A percentile compares a stretch with the other conserved stretches of the same genome.
These are phyloP conservation scores for Hyphodiscus hymeniophilus DNA, from an alignment of 495 filamentous ascomycete genomes.

Conservation along the genomic window DNA sequence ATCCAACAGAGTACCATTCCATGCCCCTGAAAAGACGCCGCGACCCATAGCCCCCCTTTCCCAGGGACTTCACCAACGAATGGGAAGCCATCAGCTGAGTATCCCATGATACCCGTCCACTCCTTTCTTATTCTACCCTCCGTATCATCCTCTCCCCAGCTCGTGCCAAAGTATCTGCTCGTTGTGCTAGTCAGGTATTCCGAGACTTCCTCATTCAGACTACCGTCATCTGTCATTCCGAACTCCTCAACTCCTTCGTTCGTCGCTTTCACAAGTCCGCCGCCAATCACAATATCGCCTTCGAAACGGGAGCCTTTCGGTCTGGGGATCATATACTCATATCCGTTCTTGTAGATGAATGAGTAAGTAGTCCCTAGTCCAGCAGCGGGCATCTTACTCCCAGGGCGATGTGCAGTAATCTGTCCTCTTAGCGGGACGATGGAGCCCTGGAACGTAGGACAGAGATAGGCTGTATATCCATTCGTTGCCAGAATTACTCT, in stretches of 20 bases:
- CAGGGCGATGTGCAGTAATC: conserved; percentile 53
- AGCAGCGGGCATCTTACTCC: conserved; percentile 30
- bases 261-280: conserved; percentile 45
- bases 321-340: conserved; percentile 60
- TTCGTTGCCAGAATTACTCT: conserved; percentile 65
- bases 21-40: conserved; percentile 47
- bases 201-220: conserved; percentile 43
- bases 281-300: conserved; percentile 64
- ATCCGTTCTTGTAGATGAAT: conserved; percentile 50
- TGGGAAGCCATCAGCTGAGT: conserved; percentile 43
- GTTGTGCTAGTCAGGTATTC: conserved; percentile 39
- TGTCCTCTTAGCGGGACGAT: conserved; percentile 64
- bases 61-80: conserved; percentile 40
- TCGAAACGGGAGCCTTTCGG: conserved; percentile 34
- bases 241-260: conserved; percentile 40
- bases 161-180: conserved; percentile 42
- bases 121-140: conserved; percentile 47
- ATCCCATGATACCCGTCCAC: conserved; percentile 60
- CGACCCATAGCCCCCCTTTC: conserved; percentile 40
- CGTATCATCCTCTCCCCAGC: conserved; percentile 51
- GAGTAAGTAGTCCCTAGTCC: conserved; percentile 49
- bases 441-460: conserved; percentile 45
- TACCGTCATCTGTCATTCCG: conserved; percentile 51
- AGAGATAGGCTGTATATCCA: conserved; percentile 55
- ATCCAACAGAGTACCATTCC: conserved; percentile 52